A percentile compares a stretch with the other conserved stretches of the same genome.
Conservation (phyloP, 2,329 filamentous ascomycete species). For the Amphichorda felina region DNA sequence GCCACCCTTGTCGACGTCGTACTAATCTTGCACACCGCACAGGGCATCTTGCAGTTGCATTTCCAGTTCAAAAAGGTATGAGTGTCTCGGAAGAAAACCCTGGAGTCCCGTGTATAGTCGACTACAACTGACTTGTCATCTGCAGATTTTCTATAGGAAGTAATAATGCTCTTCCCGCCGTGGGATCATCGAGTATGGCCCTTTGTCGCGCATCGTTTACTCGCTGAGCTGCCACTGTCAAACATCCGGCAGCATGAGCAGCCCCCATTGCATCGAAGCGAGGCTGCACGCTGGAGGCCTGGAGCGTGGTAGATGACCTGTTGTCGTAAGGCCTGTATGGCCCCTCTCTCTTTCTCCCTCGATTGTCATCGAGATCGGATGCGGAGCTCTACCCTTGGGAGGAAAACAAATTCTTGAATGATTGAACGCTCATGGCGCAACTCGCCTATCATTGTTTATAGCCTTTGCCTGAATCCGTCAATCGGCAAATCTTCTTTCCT, state of each 20-base stretch:
- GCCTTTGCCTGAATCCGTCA: background rate
- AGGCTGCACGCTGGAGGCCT: no score
- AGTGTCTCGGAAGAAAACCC: background rate
- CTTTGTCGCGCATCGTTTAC: background rate
- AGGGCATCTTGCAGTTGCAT: slow-evolving; percentile 92
- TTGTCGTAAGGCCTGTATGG: no score
- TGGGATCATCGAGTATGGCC: background rate
- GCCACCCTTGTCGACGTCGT: no score
- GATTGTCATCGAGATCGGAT: no score
- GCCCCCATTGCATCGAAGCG: no score
- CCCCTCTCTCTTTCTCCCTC: no score
- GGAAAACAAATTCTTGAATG: no score
- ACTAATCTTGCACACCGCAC: slow-evolving; percentile 9
- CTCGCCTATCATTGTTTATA: slow-evolving; percentile 1
- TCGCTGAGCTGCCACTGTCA: no score
- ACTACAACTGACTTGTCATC: slow-evolving; percentile 10
- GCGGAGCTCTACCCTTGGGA: no score
- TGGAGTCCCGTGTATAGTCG: background rate
- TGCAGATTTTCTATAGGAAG: slow-evolving; percentile 45
- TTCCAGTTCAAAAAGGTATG: slow-evolving; percentile 97
- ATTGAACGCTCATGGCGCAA: background rate
- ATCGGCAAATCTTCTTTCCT: background rate
- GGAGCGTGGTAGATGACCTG: no score
- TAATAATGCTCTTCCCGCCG: slow-evolving; percentile 15
- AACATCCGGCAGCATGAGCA: no score